Evolutionary conservation across 1,284 basidiomycete genomes (phyloP).

Genomic region (Ustilago tritici): DNA sequence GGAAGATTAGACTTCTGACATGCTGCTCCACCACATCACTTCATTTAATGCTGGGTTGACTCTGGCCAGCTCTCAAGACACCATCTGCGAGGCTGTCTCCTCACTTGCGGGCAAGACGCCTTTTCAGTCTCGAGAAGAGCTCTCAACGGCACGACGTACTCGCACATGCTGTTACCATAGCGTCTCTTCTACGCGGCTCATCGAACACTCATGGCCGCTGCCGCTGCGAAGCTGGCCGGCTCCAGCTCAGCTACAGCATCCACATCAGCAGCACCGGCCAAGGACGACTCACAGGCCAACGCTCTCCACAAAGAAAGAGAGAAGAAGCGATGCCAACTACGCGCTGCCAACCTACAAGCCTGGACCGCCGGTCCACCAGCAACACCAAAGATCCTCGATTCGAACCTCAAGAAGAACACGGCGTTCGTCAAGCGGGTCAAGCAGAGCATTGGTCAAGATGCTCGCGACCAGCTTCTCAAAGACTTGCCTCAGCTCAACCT

Average conservation of each 20-base stretch:
- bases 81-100: not conserved
- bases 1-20: conserved; percentile 1
- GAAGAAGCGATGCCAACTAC: conserved; percentile 48
- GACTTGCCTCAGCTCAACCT: conserved; percentile 89
- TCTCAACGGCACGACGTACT: not conserved
- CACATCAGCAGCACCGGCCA: conserved; percentile 14
- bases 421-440: conserved; percentile 65
- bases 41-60: not conserved
- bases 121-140: not conserved
- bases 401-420: conserved; percentile 68
- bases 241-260: conserved; percentile 17
- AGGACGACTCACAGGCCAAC: conserved; percentile 36
- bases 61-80: not conserved
- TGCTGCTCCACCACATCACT: not conserved
- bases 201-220: conserved; percentile 14
- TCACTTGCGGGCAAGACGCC: not conserved
- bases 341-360: conserved; percentile 42
- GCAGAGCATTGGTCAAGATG: conserved; percentile 59
- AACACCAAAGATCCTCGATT: conserved; percentile 50
- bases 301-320: conserved; percentile 53
- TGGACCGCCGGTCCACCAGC: conserved; percentile 51
- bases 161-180: conserved; percentile 17
- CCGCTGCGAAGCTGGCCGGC: conserved; percentile 13
- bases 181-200: not conserved
- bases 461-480: conserved; percentile 72